These are phyloP conservation scores for Penicillium verhagenii DNA, from an alignment of 495 filamentous ascomycete genomes.

Conservation along the genomic window DNA sequence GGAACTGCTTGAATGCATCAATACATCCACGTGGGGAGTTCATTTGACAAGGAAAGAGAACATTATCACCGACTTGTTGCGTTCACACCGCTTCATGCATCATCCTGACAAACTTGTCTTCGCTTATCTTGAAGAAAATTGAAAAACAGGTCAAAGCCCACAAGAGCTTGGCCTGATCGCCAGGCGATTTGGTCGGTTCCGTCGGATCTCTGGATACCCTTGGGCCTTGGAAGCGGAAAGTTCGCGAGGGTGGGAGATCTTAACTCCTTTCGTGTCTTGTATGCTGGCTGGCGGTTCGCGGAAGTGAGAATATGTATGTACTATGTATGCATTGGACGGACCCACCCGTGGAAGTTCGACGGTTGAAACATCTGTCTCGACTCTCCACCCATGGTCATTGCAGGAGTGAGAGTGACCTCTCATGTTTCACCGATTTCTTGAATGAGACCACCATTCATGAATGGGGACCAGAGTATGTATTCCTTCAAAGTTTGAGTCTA, in stretches of 20 bases:
- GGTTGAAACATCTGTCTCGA: background rate
- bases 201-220: background rate
- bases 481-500: too few relatives aligned
- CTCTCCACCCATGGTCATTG: too few relatives aligned
- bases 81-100: slow-evolving; percentile 13
- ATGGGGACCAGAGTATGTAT: too few relatives aligned
- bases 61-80: too few relatives aligned
- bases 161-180: background rate
- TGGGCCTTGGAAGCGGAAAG: background rate
- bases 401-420: background rate
- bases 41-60: slow-evolving; percentile 1
- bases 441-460: slow-evolving; percentile 3
- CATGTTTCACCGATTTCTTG: background rate
- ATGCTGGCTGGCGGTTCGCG: background rate
- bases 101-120: background rate
- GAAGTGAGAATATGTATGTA: background rate
- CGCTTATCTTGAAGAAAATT: background rate
- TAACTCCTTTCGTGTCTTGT: background rate
- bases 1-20: too few relatives aligned
- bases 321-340: too few relatives aligned
- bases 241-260: background rate
- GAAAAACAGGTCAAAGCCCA: background rate
- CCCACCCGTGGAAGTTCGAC: background rate
- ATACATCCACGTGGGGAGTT: background rate
- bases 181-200: background rate